Percentiles rank a stretch among this genome's conserved stretches.
phyloP scores from a whole-genome alignment of 495 filamentous ascomycete species.

The Letharia columbiana region DNA sequence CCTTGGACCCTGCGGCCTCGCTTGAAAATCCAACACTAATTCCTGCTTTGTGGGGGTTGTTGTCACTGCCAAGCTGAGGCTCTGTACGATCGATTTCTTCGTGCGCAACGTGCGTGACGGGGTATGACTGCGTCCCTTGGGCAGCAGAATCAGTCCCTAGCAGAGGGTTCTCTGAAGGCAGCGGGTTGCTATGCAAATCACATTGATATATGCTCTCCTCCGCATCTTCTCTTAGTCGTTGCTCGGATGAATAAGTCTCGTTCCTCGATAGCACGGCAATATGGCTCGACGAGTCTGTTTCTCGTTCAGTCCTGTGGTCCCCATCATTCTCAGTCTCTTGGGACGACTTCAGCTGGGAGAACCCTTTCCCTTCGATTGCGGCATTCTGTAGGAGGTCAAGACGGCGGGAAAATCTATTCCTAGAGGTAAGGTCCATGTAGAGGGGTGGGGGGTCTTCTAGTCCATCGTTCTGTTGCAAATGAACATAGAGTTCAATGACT shows the following conservation, averaged over 20 bases:
- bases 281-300: background rate
- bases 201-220: background rate
- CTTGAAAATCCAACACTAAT: too few species aligned
- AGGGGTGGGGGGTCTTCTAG: slow-evolving; percentile 45
- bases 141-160: background rate
- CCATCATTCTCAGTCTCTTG: slow-evolving; percentile 18
- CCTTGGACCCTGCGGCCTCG: background rate
- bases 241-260: background rate
- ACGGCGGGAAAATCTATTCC: slow-evolving; percentile 43
- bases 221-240: background rate
- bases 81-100: background rate
- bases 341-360: slow-evolving; percentile 44
- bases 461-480: slow-evolving; percentile 53
- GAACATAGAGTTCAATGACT: slow-evolving; percentile 49
- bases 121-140: background rate
- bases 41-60: background rate
- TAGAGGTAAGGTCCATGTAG: slow-evolving; percentile 45
- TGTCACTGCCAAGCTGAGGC: background rate
- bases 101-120: background rate
- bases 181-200: background rate
- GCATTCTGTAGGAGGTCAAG: slow-evolving; percentile 35
- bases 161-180: background rate
- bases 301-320: background rate
- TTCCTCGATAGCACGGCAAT: background rate
- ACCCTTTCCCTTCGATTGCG: slow-evolving; percentile 49